These are phyloP conservation scores for Xylaria castorea DNA, from an alignment of 495 filamentous ascomycete genomes.

Conservation along the genomic window DNA sequence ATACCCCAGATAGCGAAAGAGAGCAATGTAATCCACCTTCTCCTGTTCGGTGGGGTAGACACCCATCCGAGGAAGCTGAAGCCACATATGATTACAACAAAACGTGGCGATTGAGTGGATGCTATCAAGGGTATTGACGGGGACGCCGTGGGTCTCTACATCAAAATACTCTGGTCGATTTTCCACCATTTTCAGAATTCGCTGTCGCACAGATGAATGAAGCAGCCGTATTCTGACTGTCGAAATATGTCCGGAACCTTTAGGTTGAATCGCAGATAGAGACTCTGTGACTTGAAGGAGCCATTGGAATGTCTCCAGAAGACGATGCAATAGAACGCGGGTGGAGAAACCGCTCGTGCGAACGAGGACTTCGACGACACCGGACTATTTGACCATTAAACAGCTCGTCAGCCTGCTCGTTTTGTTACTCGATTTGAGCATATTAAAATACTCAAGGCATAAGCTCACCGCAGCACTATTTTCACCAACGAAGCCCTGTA, in stretches of 20 bases:
- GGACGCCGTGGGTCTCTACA: conserved; percentile 62
- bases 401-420: not conserved
- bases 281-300: conserved; percentile 61
- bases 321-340: conserved; percentile 65
- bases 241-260: conserved; percentile 68
- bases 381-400: not conserved
- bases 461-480: conserved; percentile 50
- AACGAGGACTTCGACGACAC: conserved; percentile 62
- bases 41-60: conserved; percentile 67
- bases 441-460: conserved; percentile 48
- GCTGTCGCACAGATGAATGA: conserved; percentile 67
- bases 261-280: conserved; percentile 57
- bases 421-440: not conserved
- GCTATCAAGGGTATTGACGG: conserved; percentile 72
- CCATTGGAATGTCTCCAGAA: conserved; percentile 74
- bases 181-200: conserved; percentile 62
- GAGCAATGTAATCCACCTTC: conserved; percentile 67
- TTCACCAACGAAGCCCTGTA: conserved; percentile 15
- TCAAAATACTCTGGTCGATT: conserved; percentile 66
- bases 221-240: conserved; percentile 71
- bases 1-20: conserved; percentile 72
- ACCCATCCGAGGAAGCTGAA: conserved; percentile 69
- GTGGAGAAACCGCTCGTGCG: conserved; percentile 75
- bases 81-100: conserved; percentile 67
- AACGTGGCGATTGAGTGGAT: conserved; percentile 70